Evolutionary conservation across 208 protist genomes (phyloP).

Genomic region (Wallacemonas sp.): DNA sequence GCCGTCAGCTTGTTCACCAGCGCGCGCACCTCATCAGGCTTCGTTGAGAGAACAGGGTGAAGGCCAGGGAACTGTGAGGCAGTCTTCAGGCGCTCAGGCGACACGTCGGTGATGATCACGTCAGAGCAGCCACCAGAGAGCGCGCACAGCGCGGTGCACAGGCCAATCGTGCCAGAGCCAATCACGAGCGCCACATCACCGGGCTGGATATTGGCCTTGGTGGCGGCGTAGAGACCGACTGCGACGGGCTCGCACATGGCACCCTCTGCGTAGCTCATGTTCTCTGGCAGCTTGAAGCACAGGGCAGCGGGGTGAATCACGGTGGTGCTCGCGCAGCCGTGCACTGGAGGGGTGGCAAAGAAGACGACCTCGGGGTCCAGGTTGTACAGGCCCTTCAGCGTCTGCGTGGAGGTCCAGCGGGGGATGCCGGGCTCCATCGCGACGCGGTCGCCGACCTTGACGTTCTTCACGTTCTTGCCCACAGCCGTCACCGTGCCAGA

Average conservation of each 20-base stretch:
- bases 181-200: slow-evolving; percentile 32
- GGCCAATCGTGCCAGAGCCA: slow-evolving; percentile 48
- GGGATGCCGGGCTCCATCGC: slow-evolving; percentile 73
- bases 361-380: slow-evolving; percentile 69
- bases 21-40: slow-evolving; percentile 26
- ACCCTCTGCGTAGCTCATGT: slow-evolving; percentile 66
- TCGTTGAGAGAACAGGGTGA: slow-evolving; percentile 34
- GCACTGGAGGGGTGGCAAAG: slow-evolving; percentile 68
- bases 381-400: slow-evolving; percentile 67
- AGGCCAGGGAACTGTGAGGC: slow-evolving; percentile 33
- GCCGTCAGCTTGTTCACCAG: slow-evolving; percentile 33
- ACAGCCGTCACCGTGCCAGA: slow-evolving; percentile 57
- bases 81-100: slow-evolving; percentile 31
- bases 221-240: slow-evolving; percentile 60
- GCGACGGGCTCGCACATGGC: slow-evolving; percentile 71
- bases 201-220: slow-evolving; percentile 44
- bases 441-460: slow-evolving; percentile 67
- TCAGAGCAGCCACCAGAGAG: slow-evolving; percentile 50
- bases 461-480: slow-evolving; percentile 40
- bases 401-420: slow-evolving; percentile 51
- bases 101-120: slow-evolving; percentile 43
- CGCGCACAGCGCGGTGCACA: slow-evolving; percentile 44
- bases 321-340: slow-evolving; percentile 48
- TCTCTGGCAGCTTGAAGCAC: slow-evolving; percentile 65
- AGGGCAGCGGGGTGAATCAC: slow-evolving; percentile 60